Conservation (phyloP, 2,329 filamentous ascomycete species). For the Lasiodiplodia sp. region DNA sequence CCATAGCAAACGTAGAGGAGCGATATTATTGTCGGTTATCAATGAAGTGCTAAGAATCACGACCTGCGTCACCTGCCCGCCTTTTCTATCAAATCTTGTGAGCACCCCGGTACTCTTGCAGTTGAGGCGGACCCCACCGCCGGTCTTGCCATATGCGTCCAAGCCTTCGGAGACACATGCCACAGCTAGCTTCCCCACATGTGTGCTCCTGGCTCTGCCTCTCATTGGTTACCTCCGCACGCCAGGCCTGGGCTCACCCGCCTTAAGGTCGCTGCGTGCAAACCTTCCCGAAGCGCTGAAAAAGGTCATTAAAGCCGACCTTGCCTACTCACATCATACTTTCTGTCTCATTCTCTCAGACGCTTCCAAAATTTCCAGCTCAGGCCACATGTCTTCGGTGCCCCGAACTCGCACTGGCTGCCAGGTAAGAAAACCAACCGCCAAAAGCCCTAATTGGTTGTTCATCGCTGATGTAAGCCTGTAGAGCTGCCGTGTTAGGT, state of each 20-base stretch:
- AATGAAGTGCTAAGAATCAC: not conserved
- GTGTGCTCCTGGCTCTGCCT: not conserved
- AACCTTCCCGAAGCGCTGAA: conserved; percentile 25
- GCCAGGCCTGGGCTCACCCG: conserved; percentile 7
- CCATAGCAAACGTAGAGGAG: not conserved
- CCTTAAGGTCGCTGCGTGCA: conserved; percentile 11
- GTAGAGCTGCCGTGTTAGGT: conserved; percentile 31
- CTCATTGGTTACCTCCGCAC: not conserved
- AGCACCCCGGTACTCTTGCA: not conserved
- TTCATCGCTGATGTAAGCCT: conserved; percentile 16
- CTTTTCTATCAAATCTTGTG: not conserved
- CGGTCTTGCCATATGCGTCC: not conserved
- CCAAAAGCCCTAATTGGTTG: not conserved
- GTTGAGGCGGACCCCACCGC: not conserved
- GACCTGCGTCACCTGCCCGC: not conserved
- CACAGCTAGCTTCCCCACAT: conserved; percentile 5
- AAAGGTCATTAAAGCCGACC: conserved; percentile 21
- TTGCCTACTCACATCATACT: conserved; percentile 12
- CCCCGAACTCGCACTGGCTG: conserved; percentile 31
- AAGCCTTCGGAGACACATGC: not conserved
- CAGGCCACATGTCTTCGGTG: conserved; percentile 26
- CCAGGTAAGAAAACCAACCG: conserved; percentile 16
- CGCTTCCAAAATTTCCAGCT: conserved; percentile 8
- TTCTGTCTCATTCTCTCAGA: conserved; percentile 10
- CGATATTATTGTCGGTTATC: not conserved